Base-by-base conservation (phyloP, 441 rosid species). In the Codiaeum variegatum region DNA sequence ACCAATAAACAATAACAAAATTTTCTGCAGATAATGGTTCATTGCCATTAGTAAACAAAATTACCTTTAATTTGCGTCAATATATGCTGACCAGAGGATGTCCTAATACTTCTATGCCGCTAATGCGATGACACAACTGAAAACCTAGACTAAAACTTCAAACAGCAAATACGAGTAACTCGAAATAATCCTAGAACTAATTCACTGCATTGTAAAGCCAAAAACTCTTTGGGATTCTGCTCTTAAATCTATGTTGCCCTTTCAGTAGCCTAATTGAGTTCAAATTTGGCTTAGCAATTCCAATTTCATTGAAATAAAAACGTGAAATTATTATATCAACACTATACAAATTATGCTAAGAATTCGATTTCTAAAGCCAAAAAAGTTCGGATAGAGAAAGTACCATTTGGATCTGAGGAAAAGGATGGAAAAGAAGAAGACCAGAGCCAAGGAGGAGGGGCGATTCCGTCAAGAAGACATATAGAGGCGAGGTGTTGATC, bases 381-480 rank as follows among this genome's bases (percentile, higher is more conserved):
- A 31, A 34, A 7, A 4, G 26, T 21, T 23, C 6, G 15, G 12
- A 44, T 56, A 12, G 28, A 46, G 23, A 47, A 26, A 55, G 46
- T 85, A 85, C 90, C 85, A 21, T 46, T 51, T n/a, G 76, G 78
- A 79, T 78, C 74, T 31, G 80, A 73, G 67, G 86, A 63, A 38
- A 73, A 9, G 15, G 79, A 59, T 21, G 74, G 66, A n/a, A 77
- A 46, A 69, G 84, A 73, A 44, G 86, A 81, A 31, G 78, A 61
- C 46, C 76, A 77, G 67, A 94, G 92, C 91, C 92, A 92, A 9
- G 90, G 34, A 66, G 98, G 99, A 80, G 94, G 94, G 51, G 83
- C 54, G 13, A 91, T 66, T 72, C 94, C 96, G 38, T 84, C 83
- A 32, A 94, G 83, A 73, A 91, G 79, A 63, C 94, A 91, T 3